These are phyloP conservation scores for Cadophora malorum DNA, from an alignment of 2,329 filamentous ascomycete genomes.

Conservation along the genomic window DNA sequence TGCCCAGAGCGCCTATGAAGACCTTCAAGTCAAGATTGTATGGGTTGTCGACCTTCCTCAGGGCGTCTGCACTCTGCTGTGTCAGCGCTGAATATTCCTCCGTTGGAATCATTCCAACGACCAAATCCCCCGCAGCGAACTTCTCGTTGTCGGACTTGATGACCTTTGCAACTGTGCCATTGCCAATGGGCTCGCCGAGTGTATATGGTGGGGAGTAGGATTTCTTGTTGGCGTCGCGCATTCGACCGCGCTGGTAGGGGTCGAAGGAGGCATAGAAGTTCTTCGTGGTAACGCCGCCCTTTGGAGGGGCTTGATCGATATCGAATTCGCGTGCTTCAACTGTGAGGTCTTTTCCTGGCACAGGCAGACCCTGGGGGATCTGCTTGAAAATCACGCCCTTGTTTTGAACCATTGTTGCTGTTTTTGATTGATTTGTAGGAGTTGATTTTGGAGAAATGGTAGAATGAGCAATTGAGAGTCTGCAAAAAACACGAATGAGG, in stretches of 20 bases:
- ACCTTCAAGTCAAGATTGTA: slow-evolving; percentile 67
- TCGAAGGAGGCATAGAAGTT: slow-evolving; percentile 74
- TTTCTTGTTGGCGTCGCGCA: slow-evolving; percentile 69
- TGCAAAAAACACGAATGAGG: not conserved
- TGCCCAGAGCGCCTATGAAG: slow-evolving; percentile 79
- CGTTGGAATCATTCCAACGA: slow-evolving; percentile 62
- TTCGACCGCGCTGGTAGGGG: slow-evolving; percentile 82
- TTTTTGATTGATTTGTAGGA: not conserved
- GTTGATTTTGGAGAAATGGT: not conserved
- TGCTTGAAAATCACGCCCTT: slow-evolving; percentile 78
- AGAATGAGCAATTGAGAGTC: not conserved
- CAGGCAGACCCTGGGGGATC: slow-evolving; percentile 69
- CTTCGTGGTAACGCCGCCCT: slow-evolving; percentile 72
- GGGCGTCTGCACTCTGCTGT: slow-evolving; percentile 48
- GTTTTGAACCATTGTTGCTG: slow-evolving; percentile 60
- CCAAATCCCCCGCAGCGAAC: slow-evolving; percentile 71
- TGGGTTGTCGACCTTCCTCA: slow-evolving; percentile 71
- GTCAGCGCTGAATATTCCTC: slow-evolving; percentile 70
- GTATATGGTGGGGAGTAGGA: slow-evolving; percentile 72
- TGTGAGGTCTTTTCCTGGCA: slow-evolving; percentile 72
- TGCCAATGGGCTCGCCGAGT: slow-evolving; percentile 68
- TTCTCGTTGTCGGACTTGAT: slow-evolving; percentile 69
- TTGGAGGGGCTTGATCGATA: slow-evolving; percentile 61
- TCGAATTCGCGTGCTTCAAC: slow-evolving; percentile 74
- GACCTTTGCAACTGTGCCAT: slow-evolving; percentile 69